Evolutionary conservation across 345 rosid species (phyloP), one percentile per base, ranked within the genome.

Genomic region (Ceriops zippeliana): DNA sequence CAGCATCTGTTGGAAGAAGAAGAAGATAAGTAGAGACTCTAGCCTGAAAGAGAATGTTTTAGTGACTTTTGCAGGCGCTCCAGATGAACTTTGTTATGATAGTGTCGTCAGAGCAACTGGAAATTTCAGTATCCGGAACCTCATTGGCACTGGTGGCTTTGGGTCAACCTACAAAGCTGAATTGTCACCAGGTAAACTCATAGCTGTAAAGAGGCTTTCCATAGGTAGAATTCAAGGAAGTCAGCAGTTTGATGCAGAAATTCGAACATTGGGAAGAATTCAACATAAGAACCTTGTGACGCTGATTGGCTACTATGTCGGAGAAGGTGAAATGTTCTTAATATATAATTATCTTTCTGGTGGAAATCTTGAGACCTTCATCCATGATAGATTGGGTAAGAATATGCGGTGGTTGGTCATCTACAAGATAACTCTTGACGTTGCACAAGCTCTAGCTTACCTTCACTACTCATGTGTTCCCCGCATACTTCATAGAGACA

Each of bases 161-260:
- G 92, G 92, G 53, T 85, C 89, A 61, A 87, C 92, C 20, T 87
- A 87, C 83, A 83, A 78, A 77, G 89, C 92, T 22, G 89, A 87
- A 73, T 24, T 87, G 73, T 56, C 72, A 26, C 84, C 88, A 1
- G 92, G 88, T 74, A 79, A 74, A 76, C 71, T 79, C 34, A 86
- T 87, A 17, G 92, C 92, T 32, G 86, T 87, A 19, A 87, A 87
- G 82, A 85, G 77, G 83, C 89, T 87, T 49, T 83, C 81, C 19
- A 74, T 83, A 10, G 87, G 89, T 57, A 78, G 86, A 64, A 82
- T 87, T 74, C 89, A 87, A 66, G 89, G 92, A 22, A 42, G 77
- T 49, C 80, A 85, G 71, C 92, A 87, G 70, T 87, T 87, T 67
- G 87, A 87, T 71, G 92, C 92, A 31, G 92, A 87, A 80, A 87